Evolutionary conservation across 1,284 basidiomycete species (phyloP), one percentile per base, ranked within the genome.

Genomic region (Caloboletus firmus): DNA sequence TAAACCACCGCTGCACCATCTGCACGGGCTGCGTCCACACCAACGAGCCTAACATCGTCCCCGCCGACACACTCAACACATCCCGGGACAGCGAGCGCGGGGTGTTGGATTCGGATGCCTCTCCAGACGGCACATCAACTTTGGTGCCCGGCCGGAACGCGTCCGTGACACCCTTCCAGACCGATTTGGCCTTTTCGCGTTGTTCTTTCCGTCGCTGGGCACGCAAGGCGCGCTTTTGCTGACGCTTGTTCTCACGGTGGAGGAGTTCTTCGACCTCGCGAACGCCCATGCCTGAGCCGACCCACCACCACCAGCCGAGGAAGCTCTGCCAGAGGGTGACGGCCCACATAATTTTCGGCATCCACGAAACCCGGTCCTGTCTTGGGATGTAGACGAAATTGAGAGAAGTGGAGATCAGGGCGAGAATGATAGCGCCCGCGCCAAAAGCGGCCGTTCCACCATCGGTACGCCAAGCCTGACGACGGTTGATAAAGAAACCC

Each of bases 301-400:
- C 93, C 94, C 94, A 98, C 93, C 93, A 95, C 93, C 93, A 95
- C 91, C 92, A 96, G 0, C 91, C 92, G 28, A 92, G 70, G 66
- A 92, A 92, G 72, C 85, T 91, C 76, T 97, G 94, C 93, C 93
- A 96, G 17, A 96, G 81, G 12, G 95, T 83, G 40, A 95, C 85
- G 4, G 89, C 86, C 83, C 91, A 94, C 72, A 93, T 84, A 45
- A 96, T 77, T 32, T 85, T 81, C 3, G 91, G 89, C 57, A 96
- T 78, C 94, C 94, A 97, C 12, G 84, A 77, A 60, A 91, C 91
- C 60, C 91, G 84, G 59, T 93, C 88, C 65, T 89, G 85, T 48
- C 80, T 75, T 8, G 85, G 87, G 34, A 97, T 89, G 63, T 93
- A 93, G 12, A 95, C 72, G 62, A 96, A 91, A 55, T 94, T 95